These are phyloP conservation scores for Cytospora chrysosperma DNA, from an alignment of 2,329 filamentous ascomycete genomes.

Conservation along the genomic window DNA sequence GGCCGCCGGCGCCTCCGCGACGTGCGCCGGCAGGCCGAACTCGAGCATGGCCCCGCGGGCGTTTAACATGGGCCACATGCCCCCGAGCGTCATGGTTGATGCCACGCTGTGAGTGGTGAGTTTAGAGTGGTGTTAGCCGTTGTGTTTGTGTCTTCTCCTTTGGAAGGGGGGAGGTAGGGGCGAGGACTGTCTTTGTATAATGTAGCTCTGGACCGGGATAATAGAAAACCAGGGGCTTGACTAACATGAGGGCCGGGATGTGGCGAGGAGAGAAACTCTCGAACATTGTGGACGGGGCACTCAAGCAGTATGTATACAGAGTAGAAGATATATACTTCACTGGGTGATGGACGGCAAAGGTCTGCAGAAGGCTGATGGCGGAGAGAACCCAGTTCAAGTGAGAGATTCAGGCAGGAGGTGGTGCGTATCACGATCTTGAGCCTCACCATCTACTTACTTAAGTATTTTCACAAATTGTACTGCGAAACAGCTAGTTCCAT, in stretches of 20 bases:
- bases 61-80: slow-evolving; percentile 29
- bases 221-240: neutral
- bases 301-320: neutral
- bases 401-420: no score
- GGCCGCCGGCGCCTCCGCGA: slow-evolving; percentile 27
- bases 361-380: no score
- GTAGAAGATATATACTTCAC: neutral
- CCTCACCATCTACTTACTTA: no score
- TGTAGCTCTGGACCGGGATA: no score
- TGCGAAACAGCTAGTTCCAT: no score
- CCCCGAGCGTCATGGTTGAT: slow-evolving; percentile 30
- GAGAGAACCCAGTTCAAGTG: no score
- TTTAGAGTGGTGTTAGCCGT: no score
- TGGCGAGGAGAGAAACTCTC: neutral
- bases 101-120: slow-evolving; percentile 3
- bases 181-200: no score
- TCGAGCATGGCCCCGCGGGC: slow-evolving; percentile 29
- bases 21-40: slow-evolving; percentile 29
- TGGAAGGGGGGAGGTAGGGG: no score
- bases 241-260: slow-evolving; percentile 1
- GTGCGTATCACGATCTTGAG: no score
- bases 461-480: no score
- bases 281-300: neutral
- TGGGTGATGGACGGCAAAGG: no score
- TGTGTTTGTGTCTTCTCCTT: neutral